These are phyloP conservation scores for Microcyclosporella mali DNA, from an alignment of 2,329 filamentous ascomycete genomes.

Conservation along the genomic window DNA sequence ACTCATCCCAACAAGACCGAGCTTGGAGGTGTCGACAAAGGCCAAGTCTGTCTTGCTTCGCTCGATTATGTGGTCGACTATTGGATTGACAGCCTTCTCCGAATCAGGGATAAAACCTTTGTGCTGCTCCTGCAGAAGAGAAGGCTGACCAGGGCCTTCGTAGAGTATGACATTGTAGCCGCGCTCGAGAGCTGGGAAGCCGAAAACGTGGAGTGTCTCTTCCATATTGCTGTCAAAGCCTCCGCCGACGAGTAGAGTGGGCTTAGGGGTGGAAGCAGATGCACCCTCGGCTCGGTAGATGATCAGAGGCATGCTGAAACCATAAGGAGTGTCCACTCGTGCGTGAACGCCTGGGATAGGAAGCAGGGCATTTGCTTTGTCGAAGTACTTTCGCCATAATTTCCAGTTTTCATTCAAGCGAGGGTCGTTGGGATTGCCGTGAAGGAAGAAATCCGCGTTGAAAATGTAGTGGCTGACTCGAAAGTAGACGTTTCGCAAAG, in stretches of 20 bases:
- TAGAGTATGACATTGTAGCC: slow-evolving; percentile 31
- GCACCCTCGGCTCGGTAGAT: slow-evolving; percentile 7
- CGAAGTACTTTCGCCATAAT: slow-evolving; percentile 34
- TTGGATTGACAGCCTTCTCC: slow-evolving; percentile 28
- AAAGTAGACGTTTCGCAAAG: slow-evolving; percentile 2
- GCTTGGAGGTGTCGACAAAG: slow-evolving; percentile 22
- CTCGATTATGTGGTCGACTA: slow-evolving; percentile 26
- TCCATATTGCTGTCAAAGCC: slow-evolving; percentile 31
- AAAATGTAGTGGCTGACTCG: slow-evolving; percentile 41
- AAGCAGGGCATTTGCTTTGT: slow-evolving; percentile 35
- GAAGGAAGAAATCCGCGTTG: slow-evolving; percentile 39
- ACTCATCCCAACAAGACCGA: slow-evolving; percentile 27
- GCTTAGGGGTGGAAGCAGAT: slow-evolving; percentile 6
- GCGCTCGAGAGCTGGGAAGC: slow-evolving; percentile 24
- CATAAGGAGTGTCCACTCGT: slow-evolving; percentile 3
- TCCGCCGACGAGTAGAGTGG: slow-evolving; percentile 21
- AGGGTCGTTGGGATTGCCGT: slow-evolving; percentile 38
- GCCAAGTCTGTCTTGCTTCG: background rate
- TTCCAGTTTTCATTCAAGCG: slow-evolving; percentile 36
- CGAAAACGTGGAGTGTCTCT: slow-evolving; percentile 25
- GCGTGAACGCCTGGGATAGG: slow-evolving; percentile 21
- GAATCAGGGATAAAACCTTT: slow-evolving; percentile 30
- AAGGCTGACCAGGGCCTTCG: slow-evolving; percentile 32
- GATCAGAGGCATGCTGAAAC: slow-evolving; percentile 7
- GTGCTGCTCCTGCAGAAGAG: slow-evolving; percentile 23